Percentiles rank a stretch among this genome's conserved stretches.
Evolutionary conservation across 257 asterid genomes (phyloP).

Genomic region (Ilex asprella): DNA sequence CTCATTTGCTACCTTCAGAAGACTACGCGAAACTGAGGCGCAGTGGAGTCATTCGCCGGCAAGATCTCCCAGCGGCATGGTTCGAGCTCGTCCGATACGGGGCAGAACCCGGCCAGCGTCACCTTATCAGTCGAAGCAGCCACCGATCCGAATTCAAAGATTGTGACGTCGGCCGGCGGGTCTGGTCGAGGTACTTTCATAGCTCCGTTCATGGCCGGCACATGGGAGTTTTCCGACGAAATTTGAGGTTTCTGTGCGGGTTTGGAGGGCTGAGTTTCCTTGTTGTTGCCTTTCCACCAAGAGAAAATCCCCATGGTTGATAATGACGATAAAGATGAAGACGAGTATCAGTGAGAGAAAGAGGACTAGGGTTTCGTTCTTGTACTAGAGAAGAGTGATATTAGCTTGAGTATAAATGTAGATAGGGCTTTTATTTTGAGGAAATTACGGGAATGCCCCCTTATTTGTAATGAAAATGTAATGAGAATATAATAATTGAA

Average conservation of each 20-base stretch:
- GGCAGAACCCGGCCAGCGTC: constrained; percentile 75
- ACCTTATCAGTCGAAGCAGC: constrained; percentile 74
- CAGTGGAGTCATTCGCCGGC: constrained; percentile 64
- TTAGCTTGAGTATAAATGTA: too few species aligned
- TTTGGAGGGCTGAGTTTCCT: constrained; percentile 8
- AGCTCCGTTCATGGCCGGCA: constrained; percentile 77
- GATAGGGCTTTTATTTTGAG: too few species aligned
- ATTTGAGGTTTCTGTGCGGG: constrained; percentile 24
- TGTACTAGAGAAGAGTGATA: too few species aligned
- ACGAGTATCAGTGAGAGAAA: too few species aligned
- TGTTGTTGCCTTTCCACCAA: constrained; percentile 25
- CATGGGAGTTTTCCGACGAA: constrained; percentile 19
- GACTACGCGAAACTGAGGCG: constrained; percentile 87
- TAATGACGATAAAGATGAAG: too few species aligned
- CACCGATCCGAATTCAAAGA: constrained; percentile 77
- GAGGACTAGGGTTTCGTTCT: too few species aligned
- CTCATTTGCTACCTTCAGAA: constrained; percentile 28
- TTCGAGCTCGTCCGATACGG: constrained; percentile 79
- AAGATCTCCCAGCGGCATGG: constrained; percentile 90
- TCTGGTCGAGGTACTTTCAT: constrained; percentile 56
- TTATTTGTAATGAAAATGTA: too few species aligned
- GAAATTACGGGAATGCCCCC: too few species aligned
- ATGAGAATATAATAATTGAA: too few species aligned
- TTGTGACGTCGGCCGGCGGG: constrained; percentile 38
- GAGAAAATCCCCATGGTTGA: neutral